Percentiles rank a stretch among this genome's conserved stretches.
phyloP scores from a whole-genome alignment of 2,329 filamentous ascomycete species.

The Colletotrichum musicola region DNA sequence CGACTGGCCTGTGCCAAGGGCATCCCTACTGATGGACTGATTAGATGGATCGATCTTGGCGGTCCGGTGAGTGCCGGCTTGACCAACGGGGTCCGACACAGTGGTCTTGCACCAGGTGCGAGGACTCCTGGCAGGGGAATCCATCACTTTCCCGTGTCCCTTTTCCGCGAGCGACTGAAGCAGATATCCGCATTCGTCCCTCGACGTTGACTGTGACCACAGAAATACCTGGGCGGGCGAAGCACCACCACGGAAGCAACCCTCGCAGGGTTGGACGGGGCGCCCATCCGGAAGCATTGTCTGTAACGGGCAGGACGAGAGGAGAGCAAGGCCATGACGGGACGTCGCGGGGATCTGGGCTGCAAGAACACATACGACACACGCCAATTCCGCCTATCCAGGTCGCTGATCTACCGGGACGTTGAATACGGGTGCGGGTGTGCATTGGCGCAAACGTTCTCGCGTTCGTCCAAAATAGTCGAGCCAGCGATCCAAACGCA shows the following conservation, averaged over 20 bases:
- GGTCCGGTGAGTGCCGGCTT: slow-evolving; percentile 33
- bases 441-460: slow-evolving; percentile 1
- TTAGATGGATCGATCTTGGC: slow-evolving; percentile 33
- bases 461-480: slow-evolving; percentile 20
- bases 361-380: slow-evolving; percentile 3
- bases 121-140: slow-evolving; percentile 5
- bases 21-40: slow-evolving; percentile 29
- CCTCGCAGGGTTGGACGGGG: slow-evolving; percentile 14
- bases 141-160: slow-evolving; percentile 18
- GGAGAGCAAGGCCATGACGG: slow-evolving; percentile 5
- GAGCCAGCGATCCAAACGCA: slow-evolving; percentile 14
- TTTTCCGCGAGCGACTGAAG: slow-evolving; percentile 16
- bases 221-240: not conserved
- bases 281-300: slow-evolving; percentile 16
- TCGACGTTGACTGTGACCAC: slow-evolving; percentile 3
- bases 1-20: slow-evolving; percentile 27
- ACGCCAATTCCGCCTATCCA: not conserved
- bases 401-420: slow-evolving; percentile 13
- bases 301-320: slow-evolving; percentile 22
- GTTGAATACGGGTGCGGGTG: not conserved
- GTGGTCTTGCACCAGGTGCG: slow-evolving; percentile 27
- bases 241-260: slow-evolving; percentile 22
- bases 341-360: slow-evolving; percentile 13
- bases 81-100: slow-evolving; percentile 30
- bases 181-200: slow-evolving; percentile 22